Evolutionary conservation across 805 yeast genomes (phyloP).

Genomic region (Maudiozyma turicensis): DNA sequence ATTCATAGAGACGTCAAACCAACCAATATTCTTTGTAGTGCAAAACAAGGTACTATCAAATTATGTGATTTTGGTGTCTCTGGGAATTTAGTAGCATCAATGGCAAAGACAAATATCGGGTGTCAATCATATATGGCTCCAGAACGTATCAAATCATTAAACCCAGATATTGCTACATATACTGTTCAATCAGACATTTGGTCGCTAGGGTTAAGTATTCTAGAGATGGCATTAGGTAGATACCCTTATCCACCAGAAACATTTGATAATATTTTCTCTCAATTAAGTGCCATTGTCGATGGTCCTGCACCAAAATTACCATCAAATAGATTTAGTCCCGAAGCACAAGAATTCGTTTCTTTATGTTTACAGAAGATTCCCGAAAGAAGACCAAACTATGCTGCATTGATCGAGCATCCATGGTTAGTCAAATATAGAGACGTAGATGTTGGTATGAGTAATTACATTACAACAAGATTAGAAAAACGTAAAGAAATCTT

Average conservation of each 20-base stretch:
- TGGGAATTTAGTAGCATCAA: constrained; percentile 88
- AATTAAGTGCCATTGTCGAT: constrained; percentile 91
- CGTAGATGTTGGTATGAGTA: constrained; percentile 30
- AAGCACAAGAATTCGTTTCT: constrained; percentile 73
- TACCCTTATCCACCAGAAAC: constrained; percentile 98
- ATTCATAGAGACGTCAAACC: constrained; percentile 97
- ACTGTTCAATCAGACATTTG: constrained; percentile 93
- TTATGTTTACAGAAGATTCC: constrained; percentile 76
- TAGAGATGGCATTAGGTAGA: constrained; percentile 82
- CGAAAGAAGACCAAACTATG: constrained; percentile 69
- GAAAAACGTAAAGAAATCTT: constrained; percentile 22
- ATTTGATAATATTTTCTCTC: constrained; percentile 80
- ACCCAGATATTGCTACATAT: constrained; percentile 70
- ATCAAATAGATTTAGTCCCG: constrained; percentile 48
- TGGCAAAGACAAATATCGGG: constrained; percentile 93
- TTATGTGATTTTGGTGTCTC: constrained; percentile 94
- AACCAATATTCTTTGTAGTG: constrained; percentile 78
- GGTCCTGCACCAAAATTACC: constrained; percentile 85
- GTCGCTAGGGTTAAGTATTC: constrained; percentile 80
- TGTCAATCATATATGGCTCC: constrained; percentile 99
- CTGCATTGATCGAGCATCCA: constrained; percentile 64
- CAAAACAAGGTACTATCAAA: constrained; percentile 71
- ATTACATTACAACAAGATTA: constrained; percentile 31
- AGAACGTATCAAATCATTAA: constrained; percentile 72
- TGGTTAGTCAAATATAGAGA: constrained; percentile 58